Evolutionary conservation across 2,329 filamentous ascomycete species (phyloP).

Genomic region (Clonostachys rosea): DNA sequence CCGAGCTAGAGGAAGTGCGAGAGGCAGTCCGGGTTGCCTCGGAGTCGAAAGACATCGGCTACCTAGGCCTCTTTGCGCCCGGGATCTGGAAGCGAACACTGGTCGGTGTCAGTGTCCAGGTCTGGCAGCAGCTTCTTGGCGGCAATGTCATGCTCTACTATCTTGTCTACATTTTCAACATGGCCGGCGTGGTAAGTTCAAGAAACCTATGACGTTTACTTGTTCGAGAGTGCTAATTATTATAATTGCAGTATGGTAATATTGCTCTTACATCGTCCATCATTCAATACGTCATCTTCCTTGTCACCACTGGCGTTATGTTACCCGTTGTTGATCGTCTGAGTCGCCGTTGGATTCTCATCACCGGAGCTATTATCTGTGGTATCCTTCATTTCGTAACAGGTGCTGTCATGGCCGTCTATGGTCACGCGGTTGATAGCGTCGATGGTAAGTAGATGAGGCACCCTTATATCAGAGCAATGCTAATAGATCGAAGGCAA

Average conservation of each 20-base stretch:
- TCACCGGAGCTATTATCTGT: slow-evolving; percentile 38
- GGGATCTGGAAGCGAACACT: slow-evolving; percentile 45
- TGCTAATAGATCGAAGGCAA: slow-evolving; percentile 23
- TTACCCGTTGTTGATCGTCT: slow-evolving; percentile 44
- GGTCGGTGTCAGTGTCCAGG: slow-evolving; percentile 44
- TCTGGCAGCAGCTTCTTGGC: slow-evolving; percentile 49
- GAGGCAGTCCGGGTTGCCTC: slow-evolving; percentile 30
- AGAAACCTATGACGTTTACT: fast-evolving
- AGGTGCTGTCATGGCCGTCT: slow-evolving; percentile 42
- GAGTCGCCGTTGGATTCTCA: slow-evolving; percentile 39
- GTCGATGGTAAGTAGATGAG: slow-evolving; percentile 21
- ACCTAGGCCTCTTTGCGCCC: slow-evolving; percentile 37
- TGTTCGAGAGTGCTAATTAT: background rate
- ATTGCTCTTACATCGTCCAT: slow-evolving; percentile 41
- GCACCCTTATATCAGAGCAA: background rate
- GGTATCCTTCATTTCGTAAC: slow-evolving; percentile 41
- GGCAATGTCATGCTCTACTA: slow-evolving; percentile 56
- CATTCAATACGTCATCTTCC: slow-evolving; percentile 51
- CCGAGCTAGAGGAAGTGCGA: slow-evolving; percentile 50
- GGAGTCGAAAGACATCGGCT: slow-evolving; percentile 28
- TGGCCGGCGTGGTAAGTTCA: slow-evolving; percentile 43
- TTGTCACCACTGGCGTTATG: slow-evolving; percentile 44
- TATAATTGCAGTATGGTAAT: slow-evolving; percentile 13
- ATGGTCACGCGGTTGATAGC: slow-evolving; percentile 35
- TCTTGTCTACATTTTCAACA: slow-evolving; percentile 57